A percentile compares a stretch with the other conserved stretches of the same genome.
Evolutionary conservation across 2,329 filamentous ascomycete genomes (phyloP).

Genomic region (Aureobasidium melanogenum): DNA sequence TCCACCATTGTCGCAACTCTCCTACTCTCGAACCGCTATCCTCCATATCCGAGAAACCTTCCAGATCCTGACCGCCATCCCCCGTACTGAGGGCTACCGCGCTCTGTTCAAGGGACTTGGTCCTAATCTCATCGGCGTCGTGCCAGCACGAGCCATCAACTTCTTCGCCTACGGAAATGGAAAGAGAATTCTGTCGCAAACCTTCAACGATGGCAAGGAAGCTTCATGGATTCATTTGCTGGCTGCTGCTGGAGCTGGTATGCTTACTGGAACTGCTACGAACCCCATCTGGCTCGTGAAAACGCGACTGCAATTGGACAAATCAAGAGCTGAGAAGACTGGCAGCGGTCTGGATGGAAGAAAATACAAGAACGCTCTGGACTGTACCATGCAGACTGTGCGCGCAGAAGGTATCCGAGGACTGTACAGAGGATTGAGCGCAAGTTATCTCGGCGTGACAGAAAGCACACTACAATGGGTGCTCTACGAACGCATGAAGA

Average conservation of each 20-base stretch:
- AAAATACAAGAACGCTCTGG: conserved; percentile 77
- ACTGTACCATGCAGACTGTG: conserved; percentile 77
- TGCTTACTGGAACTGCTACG: conserved; percentile 81
- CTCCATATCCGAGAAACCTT: conserved; percentile 79
- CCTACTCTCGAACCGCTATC: conserved; percentile 55
- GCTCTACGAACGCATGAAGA: conserved; percentile 87
- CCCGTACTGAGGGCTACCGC: conserved; percentile 70
- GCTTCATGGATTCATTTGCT: conserved; percentile 68
- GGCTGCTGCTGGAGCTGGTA: conserved; percentile 67
- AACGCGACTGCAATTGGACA: conserved; percentile 85
- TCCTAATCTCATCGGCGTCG: conserved; percentile 80
- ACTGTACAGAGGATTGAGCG: conserved; percentile 83
- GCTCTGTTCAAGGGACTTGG: conserved; percentile 90
- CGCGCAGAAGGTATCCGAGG: conserved; percentile 71
- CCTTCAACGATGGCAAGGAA: conserved; percentile 62
- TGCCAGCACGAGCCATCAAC: conserved; percentile 84
- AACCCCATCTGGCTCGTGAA: conserved; percentile 98
- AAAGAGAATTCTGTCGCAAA: conserved; percentile 69
- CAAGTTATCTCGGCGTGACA: conserved; percentile 81
- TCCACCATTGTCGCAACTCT: conserved; percentile 48
- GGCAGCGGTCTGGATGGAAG: conserved; percentile 46
- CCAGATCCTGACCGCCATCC: conserved; percentile 74
- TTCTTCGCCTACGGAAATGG: conserved; percentile 92
- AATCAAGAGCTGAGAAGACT: conserved; percentile 57
- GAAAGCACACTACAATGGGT: conserved; percentile 92